phyloP scores from a whole-genome alignment of 768 basidiomycete species.

The Tulasnella sp. region DNA sequence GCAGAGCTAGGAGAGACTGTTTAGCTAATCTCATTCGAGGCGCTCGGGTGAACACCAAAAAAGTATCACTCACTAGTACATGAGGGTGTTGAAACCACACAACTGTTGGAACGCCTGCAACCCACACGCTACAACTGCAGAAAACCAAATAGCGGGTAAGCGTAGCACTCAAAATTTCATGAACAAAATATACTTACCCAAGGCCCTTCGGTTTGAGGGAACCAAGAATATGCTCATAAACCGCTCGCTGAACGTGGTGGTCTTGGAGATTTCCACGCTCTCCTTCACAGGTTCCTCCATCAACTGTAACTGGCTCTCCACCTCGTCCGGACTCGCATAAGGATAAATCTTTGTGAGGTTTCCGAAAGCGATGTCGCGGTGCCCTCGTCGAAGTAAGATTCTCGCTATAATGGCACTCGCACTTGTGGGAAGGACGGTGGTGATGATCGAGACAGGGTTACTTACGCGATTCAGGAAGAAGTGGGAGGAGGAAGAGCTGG shows the following conservation, averaged over 20 bases:
- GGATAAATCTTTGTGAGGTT: slow-evolving; percentile 63
- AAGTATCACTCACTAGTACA: slow-evolving; percentile 22
- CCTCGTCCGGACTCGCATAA: slow-evolving; percentile 48
- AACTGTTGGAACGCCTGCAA: slow-evolving; percentile 79
- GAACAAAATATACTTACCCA: slow-evolving; percentile 39
- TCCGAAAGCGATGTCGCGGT: slow-evolving; percentile 38
- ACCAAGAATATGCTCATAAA: slow-evolving; percentile 43
- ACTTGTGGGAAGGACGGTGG: neutral
- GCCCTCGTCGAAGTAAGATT: slow-evolving; percentile 50
- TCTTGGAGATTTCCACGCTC: slow-evolving; percentile 50
- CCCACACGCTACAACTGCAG: slow-evolving; percentile 59
- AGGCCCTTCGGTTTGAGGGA: slow-evolving; percentile 54
- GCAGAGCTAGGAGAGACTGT: slow-evolving; percentile 41
- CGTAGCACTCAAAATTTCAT: neutral
- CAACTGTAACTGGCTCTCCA: slow-evolving; percentile 46
- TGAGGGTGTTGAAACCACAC: slow-evolving; percentile 72
- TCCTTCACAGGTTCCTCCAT: slow-evolving; percentile 49
- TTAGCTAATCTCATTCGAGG: neutral
- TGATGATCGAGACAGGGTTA: slow-evolving; percentile 9
- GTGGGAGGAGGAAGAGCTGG: slow-evolving; percentile 49
- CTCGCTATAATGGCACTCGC: slow-evolving; percentile 36
- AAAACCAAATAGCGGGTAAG: no score
- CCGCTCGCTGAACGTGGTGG: slow-evolving; percentile 51
- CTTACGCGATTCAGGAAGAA: slow-evolving; percentile 72
- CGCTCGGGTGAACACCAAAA: no score